Conservation (phyloP, 2,329 filamentous ascomycete species). For the Fusarium solani-melongenae region DNA sequence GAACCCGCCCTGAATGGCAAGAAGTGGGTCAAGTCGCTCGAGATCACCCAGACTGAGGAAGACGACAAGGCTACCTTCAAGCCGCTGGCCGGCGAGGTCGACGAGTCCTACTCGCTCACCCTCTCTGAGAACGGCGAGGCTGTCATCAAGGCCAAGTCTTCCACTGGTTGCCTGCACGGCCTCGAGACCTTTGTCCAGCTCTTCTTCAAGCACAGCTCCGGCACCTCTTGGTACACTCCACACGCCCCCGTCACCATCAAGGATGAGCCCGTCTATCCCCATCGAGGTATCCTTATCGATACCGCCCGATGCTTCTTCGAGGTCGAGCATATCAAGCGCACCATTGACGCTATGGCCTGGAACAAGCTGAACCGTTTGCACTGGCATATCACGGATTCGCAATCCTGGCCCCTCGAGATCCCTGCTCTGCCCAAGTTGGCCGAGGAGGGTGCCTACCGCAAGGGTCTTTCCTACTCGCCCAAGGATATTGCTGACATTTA, state of each 20-base stretch:
- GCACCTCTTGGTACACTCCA: slow-evolving; percentile 72
- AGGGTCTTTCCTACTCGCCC: slow-evolving; percentile 74
- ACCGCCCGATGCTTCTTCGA: slow-evolving; percentile 79
- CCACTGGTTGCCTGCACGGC: slow-evolving; percentile 76
- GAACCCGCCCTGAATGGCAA: slow-evolving; percentile 66
- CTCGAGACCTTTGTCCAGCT: slow-evolving; percentile 83
- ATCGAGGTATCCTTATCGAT: slow-evolving; percentile 85
- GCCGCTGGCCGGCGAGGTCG: slow-evolving; percentile 70
- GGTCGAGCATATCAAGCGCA: slow-evolving; percentile 74
- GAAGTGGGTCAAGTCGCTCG: slow-evolving; percentile 67
- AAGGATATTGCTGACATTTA: slow-evolving; percentile 75
- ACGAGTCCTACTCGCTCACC: slow-evolving; percentile 80
- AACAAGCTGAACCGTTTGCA: slow-evolving; percentile 88
- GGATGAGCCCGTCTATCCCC: slow-evolving; percentile 79
- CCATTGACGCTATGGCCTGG: slow-evolving; percentile 80
- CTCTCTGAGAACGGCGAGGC: slow-evolving; percentile 69
- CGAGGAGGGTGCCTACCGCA: slow-evolving; percentile 77
- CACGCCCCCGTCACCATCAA: slow-evolving; percentile 76
- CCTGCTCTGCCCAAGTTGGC: slow-evolving; percentile 77
- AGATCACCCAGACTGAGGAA: slow-evolving; percentile 67
- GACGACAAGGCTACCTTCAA: slow-evolving; percentile 68
- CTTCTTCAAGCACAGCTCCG: slow-evolving; percentile 77
- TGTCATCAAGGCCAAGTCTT: slow-evolving; percentile 72
- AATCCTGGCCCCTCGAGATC: slow-evolving; percentile 88
- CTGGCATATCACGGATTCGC: slow-evolving; percentile 83